Base-by-base conservation (phyloP, 2,329 filamentous ascomycete genomes). In the Cladosporium austrohemisphaericum region DNA sequence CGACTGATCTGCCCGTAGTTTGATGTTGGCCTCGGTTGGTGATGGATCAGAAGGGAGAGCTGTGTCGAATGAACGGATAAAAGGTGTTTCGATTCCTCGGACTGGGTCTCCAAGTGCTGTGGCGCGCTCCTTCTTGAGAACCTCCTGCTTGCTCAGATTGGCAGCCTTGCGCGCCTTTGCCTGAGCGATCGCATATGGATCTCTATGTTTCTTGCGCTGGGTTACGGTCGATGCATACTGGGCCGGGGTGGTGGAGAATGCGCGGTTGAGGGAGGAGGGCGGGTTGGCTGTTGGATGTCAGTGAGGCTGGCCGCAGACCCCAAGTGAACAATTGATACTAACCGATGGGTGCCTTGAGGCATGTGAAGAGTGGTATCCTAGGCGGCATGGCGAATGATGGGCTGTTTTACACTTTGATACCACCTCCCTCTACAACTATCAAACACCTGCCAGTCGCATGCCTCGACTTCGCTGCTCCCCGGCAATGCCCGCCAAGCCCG, bases 151-250 rank as follows among this genome's bases (percentile, higher is more conserved):
- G 62, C 85, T 80, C 37, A 92, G 67, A 65, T 95, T 95, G 57
- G 86, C 88, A 9, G 85, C 82, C 69, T 92, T 95, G 54, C 88
- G 84, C 65, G 90, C 88, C 61, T 86, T 81, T 25, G 88, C 84
- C 69, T 94, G 88, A 3, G 85, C 85, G 69, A 86, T 80, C 52
- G 84, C 77, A 65, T 94, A 96, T 1, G 90, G 90, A 60, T 97
- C 89, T 64, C 81, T 80, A 65, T 85, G 83, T 52, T 79, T 79
- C 55, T 79, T 76, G 52, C 80, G 78, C 65, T 83, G 83, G 70
- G 80, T 80, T 57, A 62, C 62, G 1, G 63, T 65, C 45, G 69
- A 68, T 51, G 86, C 79, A 57, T 81, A 71, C 31, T 81, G 80
- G 59, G 79, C 81, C 57, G 80, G 81, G 41, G 86, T 84, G 54